Evolutionary conservation across 75 land plant genomes (phyloP).

Genomic region (Picea sitchensis): DNA sequence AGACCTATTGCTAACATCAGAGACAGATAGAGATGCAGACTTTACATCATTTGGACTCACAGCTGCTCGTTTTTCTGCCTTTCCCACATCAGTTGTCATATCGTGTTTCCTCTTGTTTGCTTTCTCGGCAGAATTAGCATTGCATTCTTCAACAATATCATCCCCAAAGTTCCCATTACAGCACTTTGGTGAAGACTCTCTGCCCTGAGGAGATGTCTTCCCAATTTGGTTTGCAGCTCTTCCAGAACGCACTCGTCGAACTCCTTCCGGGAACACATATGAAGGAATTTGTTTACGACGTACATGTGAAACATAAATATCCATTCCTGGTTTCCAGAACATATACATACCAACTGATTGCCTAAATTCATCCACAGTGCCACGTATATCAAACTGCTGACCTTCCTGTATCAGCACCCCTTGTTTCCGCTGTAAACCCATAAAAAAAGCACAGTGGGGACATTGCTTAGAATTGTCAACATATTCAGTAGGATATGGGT

Average conservation of each 20-base stretch:
- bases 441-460: constrained; percentile 82
- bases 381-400: constrained; percentile 87
- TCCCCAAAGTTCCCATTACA: constrained; percentile 19
- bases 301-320: constrained; percentile 88
- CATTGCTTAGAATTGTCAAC: constrained; percentile 59
- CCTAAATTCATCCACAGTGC: constrained; percentile 86
- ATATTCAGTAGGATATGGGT: constrained; percentile 88
- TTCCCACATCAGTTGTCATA: neutral
- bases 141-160: constrained; percentile 15
- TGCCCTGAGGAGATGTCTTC: neutral
- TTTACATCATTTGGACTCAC: constrained; percentile 19
- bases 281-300: constrained; percentile 85
- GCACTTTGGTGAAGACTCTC: constrained; percentile 14
- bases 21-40: constrained; percentile 10
- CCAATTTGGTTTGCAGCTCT: constrained; percentile 16
- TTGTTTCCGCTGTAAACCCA: constrained; percentile 89
- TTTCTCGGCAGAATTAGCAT: constrained; percentile 11
- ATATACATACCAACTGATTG: constrained; percentile 60
- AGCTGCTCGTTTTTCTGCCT: constrained; percentile 28
- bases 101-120: constrained; percentile 10
- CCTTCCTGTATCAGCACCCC: constrained; percentile 65
- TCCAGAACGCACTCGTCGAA: constrained; percentile 31
- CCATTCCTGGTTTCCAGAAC: constrained; percentile 95
- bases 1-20: constrained; percentile 11
- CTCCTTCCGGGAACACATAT: constrained; percentile 90